Evolutionary conservation across 805 yeast species (phyloP).

Genomic region (Myxozyma geophila): DNA sequence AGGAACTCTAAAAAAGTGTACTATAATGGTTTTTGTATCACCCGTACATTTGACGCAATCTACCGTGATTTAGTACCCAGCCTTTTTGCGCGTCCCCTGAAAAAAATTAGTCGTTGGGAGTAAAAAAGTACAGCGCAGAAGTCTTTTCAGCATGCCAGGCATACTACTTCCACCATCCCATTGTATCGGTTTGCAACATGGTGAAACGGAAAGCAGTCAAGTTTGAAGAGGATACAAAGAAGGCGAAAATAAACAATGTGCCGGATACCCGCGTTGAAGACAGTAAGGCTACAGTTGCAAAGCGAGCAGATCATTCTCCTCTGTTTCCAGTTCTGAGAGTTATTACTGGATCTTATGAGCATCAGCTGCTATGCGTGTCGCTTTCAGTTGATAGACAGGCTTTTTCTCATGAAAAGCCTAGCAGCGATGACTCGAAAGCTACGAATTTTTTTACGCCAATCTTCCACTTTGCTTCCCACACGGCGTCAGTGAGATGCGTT

Average conservation of each 20-base stretch:
- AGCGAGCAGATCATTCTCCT: background rate
- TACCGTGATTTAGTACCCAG: background rate
- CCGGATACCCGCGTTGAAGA: background rate
- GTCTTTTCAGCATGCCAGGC: background rate
- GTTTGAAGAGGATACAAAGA: background rate
- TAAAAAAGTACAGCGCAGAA: background rate
- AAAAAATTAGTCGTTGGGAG: background rate
- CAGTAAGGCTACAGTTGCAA: background rate
- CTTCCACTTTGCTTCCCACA: conserved; percentile 94
- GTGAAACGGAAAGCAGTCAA: conserved; percentile 1
- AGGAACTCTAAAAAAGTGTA: background rate
- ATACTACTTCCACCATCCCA: background rate
- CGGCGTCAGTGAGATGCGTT: conserved; percentile 81
- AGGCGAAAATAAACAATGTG: background rate
- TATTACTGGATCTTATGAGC: conserved; percentile 95
- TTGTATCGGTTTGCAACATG: background rate
- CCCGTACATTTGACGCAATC: background rate
- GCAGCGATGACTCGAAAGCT: conserved; percentile 49
- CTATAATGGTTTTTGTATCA: background rate
- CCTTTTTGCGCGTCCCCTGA: background rate
- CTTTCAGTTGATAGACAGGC: conserved; percentile 55
- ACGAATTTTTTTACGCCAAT: conserved; percentile 77
- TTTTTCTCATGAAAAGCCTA: conserved; percentile 32
- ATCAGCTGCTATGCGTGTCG: conserved; percentile 73
- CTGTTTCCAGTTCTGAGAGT: conserved; percentile 57